These are phyloP conservation scores for Pseudognaphalium luteoalbum DNA, from an alignment of 129 eudicot genomes.

Conservation along the genomic window DNA sequence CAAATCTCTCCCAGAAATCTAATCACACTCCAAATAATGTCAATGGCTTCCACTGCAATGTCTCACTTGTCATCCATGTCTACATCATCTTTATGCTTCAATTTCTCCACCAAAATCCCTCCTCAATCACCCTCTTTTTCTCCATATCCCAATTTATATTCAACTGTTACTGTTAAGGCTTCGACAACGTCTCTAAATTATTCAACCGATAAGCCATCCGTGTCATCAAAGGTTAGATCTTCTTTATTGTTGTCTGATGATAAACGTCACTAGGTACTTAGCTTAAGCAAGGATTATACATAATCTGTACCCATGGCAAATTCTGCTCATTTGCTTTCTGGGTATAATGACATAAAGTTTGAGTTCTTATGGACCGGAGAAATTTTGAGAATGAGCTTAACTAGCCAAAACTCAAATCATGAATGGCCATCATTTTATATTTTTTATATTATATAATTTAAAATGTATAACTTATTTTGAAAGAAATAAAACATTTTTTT, in stretches of 20 bases:
- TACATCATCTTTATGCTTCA: conserved; percentile 24
- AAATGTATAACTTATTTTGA: no score
- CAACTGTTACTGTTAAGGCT: conserved; percentile 42
- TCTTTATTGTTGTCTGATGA: no score
- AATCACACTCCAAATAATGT: background rate
- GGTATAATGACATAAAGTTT: no score
- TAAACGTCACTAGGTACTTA: background rate
- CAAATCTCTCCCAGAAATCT: conserved; percentile 20
- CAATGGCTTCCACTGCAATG: conserved; percentile 58
- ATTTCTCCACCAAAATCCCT: conserved; percentile 29
- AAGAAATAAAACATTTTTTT: no score
- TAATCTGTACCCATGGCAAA: no score
- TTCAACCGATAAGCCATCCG: conserved; percentile 38
- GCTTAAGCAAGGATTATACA: background rate
- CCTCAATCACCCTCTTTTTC: conserved; percentile 14
- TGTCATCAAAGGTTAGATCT: conserved; percentile 44
- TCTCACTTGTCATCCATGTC: conserved; percentile 24
- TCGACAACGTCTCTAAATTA: conserved; percentile 61
- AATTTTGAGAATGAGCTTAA: no score
- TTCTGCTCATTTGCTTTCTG: no score
- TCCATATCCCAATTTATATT: conserved; percentile 13
- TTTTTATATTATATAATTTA: no score
- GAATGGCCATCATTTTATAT: no score
- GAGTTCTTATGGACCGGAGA: no score
- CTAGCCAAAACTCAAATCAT: no score